Evolutionary conservation across 345 rosid species (phyloP), one percentile per base, ranked within the genome.

Genomic region (Populus pruinosa): DNA sequence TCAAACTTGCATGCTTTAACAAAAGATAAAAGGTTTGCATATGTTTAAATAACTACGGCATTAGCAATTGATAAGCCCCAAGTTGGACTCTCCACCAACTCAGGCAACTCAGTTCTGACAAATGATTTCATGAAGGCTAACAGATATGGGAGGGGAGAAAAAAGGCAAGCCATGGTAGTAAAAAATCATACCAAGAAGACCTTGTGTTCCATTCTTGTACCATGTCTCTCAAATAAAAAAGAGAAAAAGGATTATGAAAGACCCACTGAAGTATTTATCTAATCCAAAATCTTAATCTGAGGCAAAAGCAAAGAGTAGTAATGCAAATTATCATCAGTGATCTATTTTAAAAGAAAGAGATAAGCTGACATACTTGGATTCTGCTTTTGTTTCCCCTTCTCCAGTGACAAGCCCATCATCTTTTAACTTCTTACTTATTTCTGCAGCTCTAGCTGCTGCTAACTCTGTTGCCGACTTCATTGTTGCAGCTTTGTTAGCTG

Each of bases 381-480:
- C 87, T 76, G 63, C 81, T 72, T 84, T 83, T 47, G 80, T 79
- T 84, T 88, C 93, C 76, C 84, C 81, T 78, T 91, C 99, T 72
- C 89, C 94, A 44, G 49, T 79, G 64, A 76, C 89, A 81, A 83
- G 64, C 71, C 99, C 99, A 80, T 95, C 96, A 83, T 91, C 96
- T 81, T 88, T 93, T 83, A 93, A 81, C 87, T 89, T 95, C 84
- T 76, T 91, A 81, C 97, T 95, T 74, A 95, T 95, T 86, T 95
- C 99, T 43, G 97, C 97, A 80, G 99, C 99, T 84, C 97, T 92
- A 20, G 99, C 97, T 63, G 98, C 93, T 16, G 99, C 99, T 77
- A 93, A 83, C 86, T 95, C 99, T 29, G 99, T 90, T 65, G 99
- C 99, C 82, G 99, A 90, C 90, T 95, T 95, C 99, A 95, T 95